Evolutionary conservation across 495 filamentous ascomycete genomes (phyloP).

Genomic region (Aspergillus funiculosus): DNA sequence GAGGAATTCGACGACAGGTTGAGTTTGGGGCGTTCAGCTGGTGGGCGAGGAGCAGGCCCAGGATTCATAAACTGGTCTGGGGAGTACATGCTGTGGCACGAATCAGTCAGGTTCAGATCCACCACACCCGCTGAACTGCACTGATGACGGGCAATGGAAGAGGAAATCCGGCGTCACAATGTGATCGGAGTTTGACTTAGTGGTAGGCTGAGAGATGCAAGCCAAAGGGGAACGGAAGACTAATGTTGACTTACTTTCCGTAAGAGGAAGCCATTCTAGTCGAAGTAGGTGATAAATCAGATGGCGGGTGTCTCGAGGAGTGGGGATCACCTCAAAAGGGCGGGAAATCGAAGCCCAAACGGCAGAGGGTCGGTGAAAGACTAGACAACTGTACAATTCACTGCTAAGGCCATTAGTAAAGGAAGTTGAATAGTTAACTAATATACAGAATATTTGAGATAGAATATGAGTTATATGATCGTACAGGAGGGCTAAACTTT

Average conservation of each 20-base stretch:
- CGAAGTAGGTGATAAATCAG: constrained; percentile 13
- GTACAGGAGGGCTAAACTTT: not conserved
- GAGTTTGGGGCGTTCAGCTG: constrained; percentile 75
- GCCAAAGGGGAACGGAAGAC: not conserved
- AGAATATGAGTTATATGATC: not conserved
- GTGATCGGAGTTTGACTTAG: not conserved
- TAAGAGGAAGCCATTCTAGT: constrained; percentile 29
- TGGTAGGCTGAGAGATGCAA: not conserved
- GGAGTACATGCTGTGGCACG: constrained; percentile 50
- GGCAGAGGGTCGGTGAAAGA: constrained; percentile 1
- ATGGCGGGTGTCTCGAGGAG: constrained; percentile 15
- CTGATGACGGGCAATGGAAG: not conserved
- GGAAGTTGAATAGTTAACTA: not conserved
- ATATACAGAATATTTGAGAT: not conserved
- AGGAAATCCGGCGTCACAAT: not conserved
- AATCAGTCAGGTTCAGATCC: constrained; percentile 8
- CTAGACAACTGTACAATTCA: constrained; percentile 7
- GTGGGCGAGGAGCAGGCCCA: constrained; percentile 86
- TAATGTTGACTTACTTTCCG: constrained; percentile 35
- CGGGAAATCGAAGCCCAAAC: not conserved
- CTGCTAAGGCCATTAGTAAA: constrained; percentile 11
- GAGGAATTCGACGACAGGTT: constrained; percentile 58
- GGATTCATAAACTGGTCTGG: constrained; percentile 90
- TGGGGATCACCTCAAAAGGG: constrained; percentile 6
- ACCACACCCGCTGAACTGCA: too few species aligned